These are phyloP conservation scores for Mycena rosella DNA, from an alignment of 768 basidiomycete genomes.

Conservation along the genomic window DNA sequence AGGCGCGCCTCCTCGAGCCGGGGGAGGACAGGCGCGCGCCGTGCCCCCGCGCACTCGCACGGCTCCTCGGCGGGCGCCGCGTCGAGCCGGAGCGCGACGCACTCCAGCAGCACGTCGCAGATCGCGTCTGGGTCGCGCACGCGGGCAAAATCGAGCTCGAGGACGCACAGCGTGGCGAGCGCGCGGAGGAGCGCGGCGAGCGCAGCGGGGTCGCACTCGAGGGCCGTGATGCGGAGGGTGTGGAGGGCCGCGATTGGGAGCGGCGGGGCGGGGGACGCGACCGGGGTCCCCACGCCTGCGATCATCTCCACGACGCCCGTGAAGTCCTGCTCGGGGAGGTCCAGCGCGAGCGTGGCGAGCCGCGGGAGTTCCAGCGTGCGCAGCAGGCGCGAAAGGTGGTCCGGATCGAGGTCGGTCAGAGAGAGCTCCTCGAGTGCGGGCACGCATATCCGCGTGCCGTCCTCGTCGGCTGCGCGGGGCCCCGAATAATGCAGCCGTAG, in stretches of 20 bases:
- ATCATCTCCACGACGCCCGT: constrained; percentile 59
- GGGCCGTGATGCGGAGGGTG: constrained; percentile 54
- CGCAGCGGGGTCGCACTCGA: constrained; percentile 54
- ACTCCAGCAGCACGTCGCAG: constrained; percentile 51
- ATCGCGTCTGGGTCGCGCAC: constrained; percentile 44
- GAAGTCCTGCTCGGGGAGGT: constrained; percentile 69
- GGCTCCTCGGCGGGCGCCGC: constrained; percentile 8
- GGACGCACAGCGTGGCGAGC: constrained; percentile 48
- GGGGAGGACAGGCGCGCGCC: constrained; percentile 24
- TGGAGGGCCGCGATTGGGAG: constrained; percentile 51
- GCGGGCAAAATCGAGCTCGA: constrained; percentile 60
- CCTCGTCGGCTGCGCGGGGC: constrained; percentile 48
- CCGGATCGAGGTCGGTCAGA: constrained; percentile 68
- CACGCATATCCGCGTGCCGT: constrained; percentile 47
- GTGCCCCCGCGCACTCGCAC: constrained; percentile 5
- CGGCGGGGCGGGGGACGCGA: constrained; percentile 11
- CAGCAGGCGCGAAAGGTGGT: constrained; percentile 63
- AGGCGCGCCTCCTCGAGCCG: constrained; percentile 34
- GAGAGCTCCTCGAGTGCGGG: constrained; percentile 58
- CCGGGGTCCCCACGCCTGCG: constrained; percentile 32
- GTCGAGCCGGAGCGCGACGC: constrained; percentile 14
- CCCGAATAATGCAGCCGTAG: constrained; percentile 73
- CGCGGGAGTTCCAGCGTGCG: constrained; percentile 60
- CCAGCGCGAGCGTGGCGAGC: constrained; percentile 59
- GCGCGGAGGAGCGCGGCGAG: constrained; percentile 53